Percentiles rank a stretch among this genome's conserved stretches.
These are phyloP conservation scores for Talaromyces stipitatus DNA, from an alignment of 495 filamentous ascomycete species.

Conservation along the genomic window DNA sequence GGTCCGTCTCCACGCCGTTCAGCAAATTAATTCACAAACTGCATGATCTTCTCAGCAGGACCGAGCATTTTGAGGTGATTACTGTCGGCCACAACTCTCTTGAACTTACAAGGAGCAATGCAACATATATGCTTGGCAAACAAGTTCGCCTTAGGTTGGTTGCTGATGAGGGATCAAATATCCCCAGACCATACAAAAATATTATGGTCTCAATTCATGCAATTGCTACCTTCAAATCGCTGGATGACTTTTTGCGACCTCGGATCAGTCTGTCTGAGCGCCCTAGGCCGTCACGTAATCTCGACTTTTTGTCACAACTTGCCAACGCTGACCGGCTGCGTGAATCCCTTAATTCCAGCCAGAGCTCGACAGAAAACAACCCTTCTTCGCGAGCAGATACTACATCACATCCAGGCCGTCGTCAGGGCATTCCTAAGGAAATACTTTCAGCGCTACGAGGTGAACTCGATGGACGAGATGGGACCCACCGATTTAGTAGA, in stretches of 20 bases:
- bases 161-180: slow-evolving; percentile 83
- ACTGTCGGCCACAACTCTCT: slow-evolving; percentile 91
- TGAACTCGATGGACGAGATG: slow-evolving; percentile 16
- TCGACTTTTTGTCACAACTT: slow-evolving; percentile 72
- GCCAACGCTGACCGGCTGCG: slow-evolving; percentile 61
- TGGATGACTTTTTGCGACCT: slow-evolving; percentile 93
- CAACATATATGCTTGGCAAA: slow-evolving; percentile 92
- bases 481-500: slow-evolving; percentile 44
- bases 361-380: slow-evolving; percentile 19
- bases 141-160: slow-evolving; percentile 85
- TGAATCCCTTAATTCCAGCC: slow-evolving; percentile 27
- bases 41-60: slow-evolving; percentile 90
- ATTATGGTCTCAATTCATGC: slow-evolving; percentile 99
- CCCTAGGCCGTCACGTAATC: slow-evolving; percentile 55
- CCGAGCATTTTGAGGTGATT: slow-evolving; percentile 95
- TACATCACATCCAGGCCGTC: slow-evolving; percentile 19
- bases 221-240: slow-evolving; percentile 93
- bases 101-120: slow-evolving; percentile 86
- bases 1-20: slow-evolving; percentile 68
- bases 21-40: slow-evolving; percentile 89
- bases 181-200: slow-evolving; percentile 76
- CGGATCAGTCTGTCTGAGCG: slow-evolving; percentile 79
- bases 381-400: slow-evolving; percentile 16
- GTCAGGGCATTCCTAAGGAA: slow-evolving; percentile 22
- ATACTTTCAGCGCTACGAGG: slow-evolving; percentile 17